Percentiles rank a stretch among this genome's conserved stretches.
phyloP scores from a whole-genome alignment of 371 early-diverging fungal species.

The Zychaea mexicana region DNA sequence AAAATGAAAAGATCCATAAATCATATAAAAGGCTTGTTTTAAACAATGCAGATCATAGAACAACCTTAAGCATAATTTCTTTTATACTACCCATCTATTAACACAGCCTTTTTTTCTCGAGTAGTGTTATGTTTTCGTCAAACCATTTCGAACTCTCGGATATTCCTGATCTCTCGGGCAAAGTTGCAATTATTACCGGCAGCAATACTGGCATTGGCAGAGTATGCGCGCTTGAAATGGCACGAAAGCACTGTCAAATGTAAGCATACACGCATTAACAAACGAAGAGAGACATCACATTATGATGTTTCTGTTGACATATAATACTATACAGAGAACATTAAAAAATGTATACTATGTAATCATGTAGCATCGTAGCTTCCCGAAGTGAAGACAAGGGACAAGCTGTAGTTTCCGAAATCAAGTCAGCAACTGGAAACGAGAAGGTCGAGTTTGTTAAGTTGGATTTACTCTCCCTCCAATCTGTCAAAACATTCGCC shows the following conservation, averaged over 20 bases:
- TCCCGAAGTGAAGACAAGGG: conserved; percentile 56
- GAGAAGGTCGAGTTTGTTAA: conserved; percentile 53
- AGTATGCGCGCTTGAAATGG: conserved; percentile 60
- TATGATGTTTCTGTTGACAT: not conserved
- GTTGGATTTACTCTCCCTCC: conserved; percentile 61
- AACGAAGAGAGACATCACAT: too few relatives aligned
- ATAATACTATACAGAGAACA: not conserved
- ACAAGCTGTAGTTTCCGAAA: conserved; percentile 45
- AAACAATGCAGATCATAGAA: too few relatives aligned
- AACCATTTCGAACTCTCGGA: conserved; percentile 27
- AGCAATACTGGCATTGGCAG: conserved; percentile 72
- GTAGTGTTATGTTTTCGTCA: too few relatives aligned
- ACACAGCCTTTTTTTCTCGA: too few relatives aligned
- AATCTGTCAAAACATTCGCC: conserved; percentile 56
- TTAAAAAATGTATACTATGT: too few relatives aligned
- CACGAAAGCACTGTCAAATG: conserved; percentile 59
- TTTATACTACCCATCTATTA: too few relatives aligned
- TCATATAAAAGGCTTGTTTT: too few relatives aligned
- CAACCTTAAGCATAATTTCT: too few relatives aligned
- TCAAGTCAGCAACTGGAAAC: conserved; percentile 57
- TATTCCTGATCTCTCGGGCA: conserved; percentile 69
- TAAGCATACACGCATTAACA: conserved; percentile 19
- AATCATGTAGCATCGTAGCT: conserved; percentile 44
- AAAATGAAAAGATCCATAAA: too few relatives aligned
- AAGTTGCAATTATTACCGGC: conserved; percentile 78